Evolutionary conservation across 306 rosid genomes (phyloP).

Genomic region (Mucuna pruriens): DNA sequence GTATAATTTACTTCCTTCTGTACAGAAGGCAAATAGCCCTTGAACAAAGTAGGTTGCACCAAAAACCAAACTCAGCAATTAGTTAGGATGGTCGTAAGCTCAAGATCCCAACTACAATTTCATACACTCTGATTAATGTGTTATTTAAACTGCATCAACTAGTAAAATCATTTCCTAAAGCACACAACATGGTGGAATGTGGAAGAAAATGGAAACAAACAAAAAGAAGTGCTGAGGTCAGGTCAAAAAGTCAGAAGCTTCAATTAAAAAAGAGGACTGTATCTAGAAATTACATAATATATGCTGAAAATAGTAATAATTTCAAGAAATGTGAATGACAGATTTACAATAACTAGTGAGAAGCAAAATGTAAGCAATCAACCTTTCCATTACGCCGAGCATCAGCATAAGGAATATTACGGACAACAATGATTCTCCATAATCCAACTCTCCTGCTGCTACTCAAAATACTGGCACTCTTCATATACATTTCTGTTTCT

Average conservation of each 20-base stretch:
- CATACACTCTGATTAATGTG: background rate
- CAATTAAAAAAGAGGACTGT: background rate
- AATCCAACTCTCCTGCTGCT: constrained; percentile 77
- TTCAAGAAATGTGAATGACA: background rate
- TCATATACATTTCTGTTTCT: constrained; percentile 84
- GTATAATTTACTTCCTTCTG: background rate
- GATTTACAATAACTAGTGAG: background rate
- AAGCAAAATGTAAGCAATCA: constrained; percentile 30
- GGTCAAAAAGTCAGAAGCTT: constrained; percentile 16
- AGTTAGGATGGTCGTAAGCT: background rate
- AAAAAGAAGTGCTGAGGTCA: constrained; percentile 5
- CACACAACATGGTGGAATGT: constrained; percentile 12
- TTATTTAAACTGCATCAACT: background rate
- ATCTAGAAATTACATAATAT: background rate
- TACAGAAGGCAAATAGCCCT: background rate
- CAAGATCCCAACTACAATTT: constrained; percentile 6
- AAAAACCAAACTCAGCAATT: constrained; percentile 12
- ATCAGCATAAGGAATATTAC: constrained; percentile 79
- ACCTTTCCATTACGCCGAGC: constrained; percentile 99
- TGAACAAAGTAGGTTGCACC: constrained; percentile 1
- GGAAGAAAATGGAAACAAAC: constrained; percentile 13
- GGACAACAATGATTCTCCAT: constrained; percentile 92
- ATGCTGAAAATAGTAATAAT: background rate
- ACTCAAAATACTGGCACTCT: constrained; percentile 72
- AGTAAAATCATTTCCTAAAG: constrained; percentile 22